phyloP scores from a whole-genome alignment of 2,329 filamentous ascomycete genomes.

The Aureobasidium sp. region DNA sequence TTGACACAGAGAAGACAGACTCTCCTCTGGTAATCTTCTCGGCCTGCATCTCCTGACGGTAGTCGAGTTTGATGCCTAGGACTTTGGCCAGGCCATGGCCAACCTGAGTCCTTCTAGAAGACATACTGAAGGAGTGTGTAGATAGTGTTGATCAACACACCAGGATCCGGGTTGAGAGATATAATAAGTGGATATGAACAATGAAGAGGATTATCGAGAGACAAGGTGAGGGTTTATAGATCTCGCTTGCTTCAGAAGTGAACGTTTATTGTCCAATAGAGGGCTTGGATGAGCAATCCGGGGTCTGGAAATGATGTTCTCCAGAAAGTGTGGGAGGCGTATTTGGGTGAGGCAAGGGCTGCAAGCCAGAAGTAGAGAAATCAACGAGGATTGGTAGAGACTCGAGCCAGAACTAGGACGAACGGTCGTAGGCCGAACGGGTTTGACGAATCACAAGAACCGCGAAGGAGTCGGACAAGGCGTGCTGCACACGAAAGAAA shows the following conservation, averaged over 20 bases:
- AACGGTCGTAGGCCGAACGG: slow-evolving; percentile 2
- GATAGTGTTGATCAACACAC: neutral
- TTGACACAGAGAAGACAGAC: slow-evolving; percentile 66
- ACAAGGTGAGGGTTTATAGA: slow-evolving; percentile 8
- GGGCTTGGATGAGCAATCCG: slow-evolving; percentile 8
- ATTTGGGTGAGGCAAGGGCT: slow-evolving; percentile 4
- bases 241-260: neutral
- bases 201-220: neutral
- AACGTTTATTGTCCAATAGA: slow-evolving; percentile 5
- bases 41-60: slow-evolving; percentile 49
- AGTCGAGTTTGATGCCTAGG: slow-evolving; percentile 73
- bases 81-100: slow-evolving; percentile 69
- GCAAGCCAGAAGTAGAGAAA: neutral
- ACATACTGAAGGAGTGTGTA: slow-evolving; percentile 26
- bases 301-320: slow-evolving; percentile 6
- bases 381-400: slow-evolving; percentile 3
- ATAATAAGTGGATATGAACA: neutral
- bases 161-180: neutral
- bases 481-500: neutral
- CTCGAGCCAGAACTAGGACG: slow-evolving; percentile 3
- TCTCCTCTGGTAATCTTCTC: slow-evolving; percentile 68
- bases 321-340: neutral
- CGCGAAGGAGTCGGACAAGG: neutral
- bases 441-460: neutral
- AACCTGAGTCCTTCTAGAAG: slow-evolving; percentile 44